phyloP scores from a whole-genome alignment of 2,329 filamentous ascomycete genomes.

The Colletotrichum tofieldiae region DNA sequence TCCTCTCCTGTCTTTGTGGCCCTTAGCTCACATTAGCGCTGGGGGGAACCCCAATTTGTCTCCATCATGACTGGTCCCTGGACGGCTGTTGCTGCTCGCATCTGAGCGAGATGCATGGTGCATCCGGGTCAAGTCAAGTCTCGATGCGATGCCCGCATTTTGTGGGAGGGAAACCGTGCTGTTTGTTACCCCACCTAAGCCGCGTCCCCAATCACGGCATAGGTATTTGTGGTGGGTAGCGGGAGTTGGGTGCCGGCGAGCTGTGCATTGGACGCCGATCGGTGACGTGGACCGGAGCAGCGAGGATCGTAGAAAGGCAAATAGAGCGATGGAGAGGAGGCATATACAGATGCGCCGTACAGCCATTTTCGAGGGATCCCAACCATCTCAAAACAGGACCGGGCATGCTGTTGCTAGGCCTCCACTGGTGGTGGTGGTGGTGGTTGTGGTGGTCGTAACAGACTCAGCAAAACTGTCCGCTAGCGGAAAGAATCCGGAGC shows the following conservation, averaged over 20 bases:
- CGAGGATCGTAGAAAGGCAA: not conserved
- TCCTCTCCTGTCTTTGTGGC: not conserved
- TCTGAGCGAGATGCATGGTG: not conserved
- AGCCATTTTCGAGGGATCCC: not conserved
- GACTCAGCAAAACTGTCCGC: not conserved
- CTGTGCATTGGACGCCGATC: not conserved
- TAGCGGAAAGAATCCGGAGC: conserved; percentile 8
- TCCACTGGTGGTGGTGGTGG: not conserved
- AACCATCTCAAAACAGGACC: not conserved
- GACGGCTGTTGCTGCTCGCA: not conserved
- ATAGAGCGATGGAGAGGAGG: not conserved
- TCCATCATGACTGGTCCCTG: not conserved
- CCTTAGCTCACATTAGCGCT: conserved; percentile 7
- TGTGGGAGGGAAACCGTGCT: not conserved
- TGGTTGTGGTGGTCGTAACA: not conserved
- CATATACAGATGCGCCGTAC: not conserved
- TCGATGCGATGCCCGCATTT: not conserved
- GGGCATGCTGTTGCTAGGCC: not conserved
- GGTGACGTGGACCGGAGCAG: not conserved
- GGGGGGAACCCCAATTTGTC: not conserved
- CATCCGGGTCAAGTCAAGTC: not conserved
- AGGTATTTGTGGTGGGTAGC: conserved; percentile 14
- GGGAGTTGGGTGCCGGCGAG: not conserved
- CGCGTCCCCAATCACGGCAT: conserved; percentile 7
- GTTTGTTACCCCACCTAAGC: conserved; percentile 6